Evolutionary conservation across 2,329 filamentous ascomycete species (phyloP).

Genomic region (Paracamarosporium sp.): DNA sequence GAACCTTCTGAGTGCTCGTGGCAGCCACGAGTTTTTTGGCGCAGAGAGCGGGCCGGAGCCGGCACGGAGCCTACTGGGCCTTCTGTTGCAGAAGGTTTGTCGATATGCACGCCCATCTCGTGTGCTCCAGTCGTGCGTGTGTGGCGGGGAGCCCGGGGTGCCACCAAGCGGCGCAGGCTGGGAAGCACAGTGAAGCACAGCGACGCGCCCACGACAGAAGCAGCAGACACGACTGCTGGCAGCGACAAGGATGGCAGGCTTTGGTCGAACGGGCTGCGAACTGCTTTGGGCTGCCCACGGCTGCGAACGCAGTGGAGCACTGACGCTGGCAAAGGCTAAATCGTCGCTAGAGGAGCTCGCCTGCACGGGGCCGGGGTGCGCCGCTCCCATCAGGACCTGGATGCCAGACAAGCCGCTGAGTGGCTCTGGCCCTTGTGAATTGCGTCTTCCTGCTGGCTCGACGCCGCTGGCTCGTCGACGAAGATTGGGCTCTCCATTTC

Average conservation of each 20-base stretch:
- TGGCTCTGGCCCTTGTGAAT: slow-evolving; percentile 20
- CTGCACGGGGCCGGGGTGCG: slow-evolving; percentile 11
- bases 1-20: slow-evolving; percentile 1
- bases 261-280: background rate
- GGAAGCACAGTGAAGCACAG: background rate
- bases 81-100: background rate
- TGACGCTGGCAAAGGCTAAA: slow-evolving; percentile 8
- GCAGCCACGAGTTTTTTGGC: background rate
- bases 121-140: background rate
- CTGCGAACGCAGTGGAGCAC: slow-evolving; percentile 10
- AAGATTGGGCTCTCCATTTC: slow-evolving; percentile 30
- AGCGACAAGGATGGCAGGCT: background rate
- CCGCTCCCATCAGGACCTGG: slow-evolving; percentile 10
- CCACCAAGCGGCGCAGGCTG: background rate
- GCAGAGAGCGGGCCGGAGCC: background rate
- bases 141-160: background rate
- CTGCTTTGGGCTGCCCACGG: background rate
- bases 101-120: background rate
- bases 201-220: background rate
- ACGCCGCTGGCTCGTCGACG: slow-evolving; percentile 26
- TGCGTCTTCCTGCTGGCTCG: slow-evolving; percentile 24
- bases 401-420: slow-evolving; percentile 19
- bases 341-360: slow-evolving; percentile 1
- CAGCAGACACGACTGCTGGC: background rate
- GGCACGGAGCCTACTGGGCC: background rate